Conservation (phyloP, 495 filamentous ascomycete genomes). For the Penicillium manginii region DNA sequence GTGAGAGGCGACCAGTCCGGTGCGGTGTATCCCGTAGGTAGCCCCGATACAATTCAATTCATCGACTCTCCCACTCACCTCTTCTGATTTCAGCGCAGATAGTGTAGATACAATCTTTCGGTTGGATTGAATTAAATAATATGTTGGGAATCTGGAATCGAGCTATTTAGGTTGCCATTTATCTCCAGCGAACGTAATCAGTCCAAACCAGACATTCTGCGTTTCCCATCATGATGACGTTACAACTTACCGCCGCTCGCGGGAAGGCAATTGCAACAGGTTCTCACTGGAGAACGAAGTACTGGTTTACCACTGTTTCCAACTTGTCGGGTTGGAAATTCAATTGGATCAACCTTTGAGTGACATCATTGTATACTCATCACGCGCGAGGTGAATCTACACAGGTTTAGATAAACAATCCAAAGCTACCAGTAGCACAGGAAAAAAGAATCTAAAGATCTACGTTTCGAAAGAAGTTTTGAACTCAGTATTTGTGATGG, state of each 20-base stretch:
- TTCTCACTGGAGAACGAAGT: neutral
- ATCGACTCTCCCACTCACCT: too few species aligned
- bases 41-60: too few species aligned
- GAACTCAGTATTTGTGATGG: constrained; percentile 22
- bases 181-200: constrained; percentile 25
- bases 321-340: neutral
- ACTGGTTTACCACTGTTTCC: too few species aligned
- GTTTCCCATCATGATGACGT: constrained; percentile 35
- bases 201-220: constrained; percentile 19
- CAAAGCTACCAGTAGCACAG: neutral
- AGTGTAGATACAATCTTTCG: neutral
- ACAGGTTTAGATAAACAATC: neutral
- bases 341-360: neutral
- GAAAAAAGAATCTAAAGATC: neutral
- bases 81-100: neutral
- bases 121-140: neutral
- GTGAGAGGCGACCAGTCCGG: neutral
- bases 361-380: constrained; percentile 1
- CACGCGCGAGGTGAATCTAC: neutral
- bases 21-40: neutral
- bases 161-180: constrained; percentile 3
- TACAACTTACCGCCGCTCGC: neutral
- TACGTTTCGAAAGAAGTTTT: neutral
- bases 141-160: neutral
- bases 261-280: neutral